A percentile compares a stretch with the other conserved stretches of the same genome.
Evolutionary conservation across 495 filamentous ascomycete genomes (phyloP).

Genomic region (Achaetomiella virescens): DNA sequence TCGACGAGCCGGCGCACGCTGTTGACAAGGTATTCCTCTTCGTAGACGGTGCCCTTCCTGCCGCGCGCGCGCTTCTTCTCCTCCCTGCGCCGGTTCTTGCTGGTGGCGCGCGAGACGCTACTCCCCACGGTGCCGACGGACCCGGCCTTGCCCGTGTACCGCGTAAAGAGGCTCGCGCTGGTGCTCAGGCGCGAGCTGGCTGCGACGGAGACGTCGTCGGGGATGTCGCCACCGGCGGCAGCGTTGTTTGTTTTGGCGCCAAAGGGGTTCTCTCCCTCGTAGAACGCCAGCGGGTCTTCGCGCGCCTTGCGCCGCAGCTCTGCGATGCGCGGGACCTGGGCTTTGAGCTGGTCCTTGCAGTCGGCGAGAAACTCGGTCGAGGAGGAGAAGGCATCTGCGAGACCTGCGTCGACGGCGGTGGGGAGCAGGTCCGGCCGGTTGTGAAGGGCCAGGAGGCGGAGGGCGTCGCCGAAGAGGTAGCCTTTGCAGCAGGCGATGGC

Average conservation of each 20-base stretch:
- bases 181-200: conserved; percentile 75
- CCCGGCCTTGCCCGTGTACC: conserved; percentile 68
- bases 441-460: conserved; percentile 54
- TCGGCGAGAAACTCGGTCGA: conserved; percentile 88
- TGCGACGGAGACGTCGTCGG: conserved; percentile 87
- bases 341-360: conserved; percentile 73
- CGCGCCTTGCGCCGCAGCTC: conserved; percentile 75
- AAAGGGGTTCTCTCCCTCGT: conserved; percentile 57
- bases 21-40: conserved; percentile 93
- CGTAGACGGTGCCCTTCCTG: conserved; percentile 93
- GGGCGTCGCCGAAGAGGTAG: conserved; percentile 75
- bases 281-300: conserved; percentile 74
- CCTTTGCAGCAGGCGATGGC: conserved; percentile 75
- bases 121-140: conserved; percentile 61
- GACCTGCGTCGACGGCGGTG: conserved; percentile 61
- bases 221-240: conserved; percentile 59
- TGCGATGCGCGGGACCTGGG: conserved; percentile 75
- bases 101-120: conserved; percentile 63
- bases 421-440: conserved; percentile 42
- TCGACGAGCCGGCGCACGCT: conserved; percentile 79
- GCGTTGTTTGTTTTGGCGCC: conserved; percentile 23
- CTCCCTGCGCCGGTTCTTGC: conserved; percentile 75
- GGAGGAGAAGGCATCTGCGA: conserved; percentile 67
- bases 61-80: conserved; percentile 92
- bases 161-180: conserved; percentile 75